Evolutionary conservation across 306 rosid genomes (phyloP).

Genomic region (Quercus parvula): DNA sequence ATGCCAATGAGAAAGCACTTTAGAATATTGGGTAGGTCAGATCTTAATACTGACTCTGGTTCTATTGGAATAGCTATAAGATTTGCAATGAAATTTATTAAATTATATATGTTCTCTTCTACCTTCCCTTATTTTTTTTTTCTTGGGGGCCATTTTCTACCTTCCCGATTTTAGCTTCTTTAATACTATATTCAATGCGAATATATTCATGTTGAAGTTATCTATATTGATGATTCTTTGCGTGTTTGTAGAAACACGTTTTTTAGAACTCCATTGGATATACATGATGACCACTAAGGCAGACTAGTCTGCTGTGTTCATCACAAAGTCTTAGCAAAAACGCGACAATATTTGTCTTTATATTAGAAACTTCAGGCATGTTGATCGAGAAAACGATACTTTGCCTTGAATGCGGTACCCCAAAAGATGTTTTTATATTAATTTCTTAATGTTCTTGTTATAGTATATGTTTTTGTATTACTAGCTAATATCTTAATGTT

Average conservation of each 20-base stretch:
- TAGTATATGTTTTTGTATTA: conserved; percentile 14
- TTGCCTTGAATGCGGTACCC: neutral
- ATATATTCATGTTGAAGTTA: neutral
- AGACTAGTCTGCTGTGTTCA: conserved; percentile 11
- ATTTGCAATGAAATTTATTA: neutral
- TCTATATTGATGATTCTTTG: conserved; percentile 12
- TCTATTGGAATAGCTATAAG: conserved; percentile 12
- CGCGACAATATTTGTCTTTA: conserved; percentile 15
- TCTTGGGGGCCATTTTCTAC: neutral
- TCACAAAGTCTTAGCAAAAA: conserved; percentile 1
- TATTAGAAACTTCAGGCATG: neutral
- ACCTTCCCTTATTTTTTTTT: neutral
- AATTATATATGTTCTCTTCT: conserved; percentile 5
- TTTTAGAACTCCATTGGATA: conserved; percentile 8
- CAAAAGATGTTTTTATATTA: conserved; percentile 10
- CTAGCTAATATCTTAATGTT: conserved; percentile 20
- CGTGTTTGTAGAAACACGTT: conserved; percentile 50
- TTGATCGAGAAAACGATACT: too few relatives aligned
- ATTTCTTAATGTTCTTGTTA: conserved; percentile 25
- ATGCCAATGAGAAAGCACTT: conserved; percentile 36
- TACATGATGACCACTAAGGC: conserved; percentile 6
- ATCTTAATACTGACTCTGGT: conserved; percentile 23
- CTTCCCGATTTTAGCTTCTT: neutral
- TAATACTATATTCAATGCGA: neutral
- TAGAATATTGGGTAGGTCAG: conserved; percentile 67